Evolutionary conservation across 1,139 yeast genomes (phyloP).

Genomic region (Meyerozyma carpophila): DNA sequence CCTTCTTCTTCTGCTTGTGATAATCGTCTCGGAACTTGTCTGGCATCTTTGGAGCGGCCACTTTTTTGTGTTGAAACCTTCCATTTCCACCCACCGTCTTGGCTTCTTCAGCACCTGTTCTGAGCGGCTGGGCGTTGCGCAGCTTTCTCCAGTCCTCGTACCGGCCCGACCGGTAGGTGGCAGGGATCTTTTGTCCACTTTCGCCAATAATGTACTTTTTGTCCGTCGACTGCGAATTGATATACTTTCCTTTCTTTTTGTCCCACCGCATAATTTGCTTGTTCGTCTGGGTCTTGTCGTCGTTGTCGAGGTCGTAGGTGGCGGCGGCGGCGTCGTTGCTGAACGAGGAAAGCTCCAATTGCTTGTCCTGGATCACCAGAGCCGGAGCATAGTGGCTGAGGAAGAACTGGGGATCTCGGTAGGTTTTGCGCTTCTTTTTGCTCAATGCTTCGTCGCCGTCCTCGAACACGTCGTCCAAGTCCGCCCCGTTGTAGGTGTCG

Average conservation of each 20-base stretch:
- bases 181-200: constrained; percentile 90
- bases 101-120: constrained; percentile 52
- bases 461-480: constrained; percentile 45
- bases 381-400: constrained; percentile 89
- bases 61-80: constrained; percentile 67
- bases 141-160: constrained; percentile 86
- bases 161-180: constrained; percentile 85
- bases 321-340: constrained; percentile 82
- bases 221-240: constrained; percentile 75
- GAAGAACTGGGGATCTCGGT: constrained; percentile 77
- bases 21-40: constrained; percentile 88
- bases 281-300: constrained; percentile 63
- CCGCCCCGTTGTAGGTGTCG: constrained; percentile 16
- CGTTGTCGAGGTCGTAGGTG: constrained; percentile 77
- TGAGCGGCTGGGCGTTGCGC: constrained; percentile 49
- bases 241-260: constrained; percentile 85
- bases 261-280: constrained; percentile 88
- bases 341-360: constrained; percentile 57
- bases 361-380: constrained; percentile 77
- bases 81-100: constrained; percentile 20
- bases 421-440: constrained; percentile 38
- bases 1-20: constrained; percentile 77
- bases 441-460: constrained; percentile 52
- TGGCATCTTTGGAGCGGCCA: constrained; percentile 81
- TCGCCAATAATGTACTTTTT: constrained; percentile 91